Evolutionary conservation across 2,329 filamentous ascomycete genomes (phyloP).

Genomic region (Microcera coccophila): DNA sequence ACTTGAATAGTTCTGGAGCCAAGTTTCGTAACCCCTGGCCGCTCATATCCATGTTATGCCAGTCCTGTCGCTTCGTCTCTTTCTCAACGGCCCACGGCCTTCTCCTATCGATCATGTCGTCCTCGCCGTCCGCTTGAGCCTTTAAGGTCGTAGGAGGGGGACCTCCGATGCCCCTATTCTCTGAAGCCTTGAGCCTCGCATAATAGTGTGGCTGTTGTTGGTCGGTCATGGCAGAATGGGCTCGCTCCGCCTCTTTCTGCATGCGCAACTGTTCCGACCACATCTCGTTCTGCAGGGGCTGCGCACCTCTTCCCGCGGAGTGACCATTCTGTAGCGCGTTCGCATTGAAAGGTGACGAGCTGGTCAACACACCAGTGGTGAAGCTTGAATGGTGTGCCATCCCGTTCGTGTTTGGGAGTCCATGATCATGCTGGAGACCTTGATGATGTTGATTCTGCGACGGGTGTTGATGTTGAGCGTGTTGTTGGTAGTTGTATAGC

Average conservation of each 20-base stretch:
- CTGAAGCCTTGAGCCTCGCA: constrained; percentile 64
- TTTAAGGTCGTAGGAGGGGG: constrained; percentile 49
- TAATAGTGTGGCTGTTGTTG: constrained; percentile 67
- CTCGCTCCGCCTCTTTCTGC: constrained; percentile 71
- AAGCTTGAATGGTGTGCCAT: constrained; percentile 43
- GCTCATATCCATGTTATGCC: constrained; percentile 90
- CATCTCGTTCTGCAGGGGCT: constrained; percentile 60
- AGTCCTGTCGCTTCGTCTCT: constrained; percentile 70
- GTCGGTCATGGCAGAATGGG: constrained; percentile 66
- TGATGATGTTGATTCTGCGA: constrained; percentile 63
- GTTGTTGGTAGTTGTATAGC: constrained; percentile 66
- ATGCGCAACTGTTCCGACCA: constrained; percentile 86
- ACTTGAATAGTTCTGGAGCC: constrained; percentile 74
- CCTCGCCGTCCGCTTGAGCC: constrained; percentile 47
- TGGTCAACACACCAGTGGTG: constrained; percentile 51
- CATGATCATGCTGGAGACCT: constrained; percentile 56
- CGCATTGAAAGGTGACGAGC: constrained; percentile 56
- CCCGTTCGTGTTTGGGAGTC: constrained; percentile 51
- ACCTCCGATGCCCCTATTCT: constrained; percentile 64
- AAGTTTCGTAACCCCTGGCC: constrained; percentile 91
- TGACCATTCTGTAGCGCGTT: constrained; percentile 57
- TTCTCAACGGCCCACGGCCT: constrained; percentile 64
- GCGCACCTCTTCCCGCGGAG: constrained; percentile 44
- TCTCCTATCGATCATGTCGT: constrained; percentile 54
- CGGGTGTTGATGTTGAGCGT: constrained; percentile 59